These are phyloP conservation scores for Alternaria gansuensis DNA, from an alignment of 2,329 filamentous ascomycete genomes.

Conservation along the genomic window DNA sequence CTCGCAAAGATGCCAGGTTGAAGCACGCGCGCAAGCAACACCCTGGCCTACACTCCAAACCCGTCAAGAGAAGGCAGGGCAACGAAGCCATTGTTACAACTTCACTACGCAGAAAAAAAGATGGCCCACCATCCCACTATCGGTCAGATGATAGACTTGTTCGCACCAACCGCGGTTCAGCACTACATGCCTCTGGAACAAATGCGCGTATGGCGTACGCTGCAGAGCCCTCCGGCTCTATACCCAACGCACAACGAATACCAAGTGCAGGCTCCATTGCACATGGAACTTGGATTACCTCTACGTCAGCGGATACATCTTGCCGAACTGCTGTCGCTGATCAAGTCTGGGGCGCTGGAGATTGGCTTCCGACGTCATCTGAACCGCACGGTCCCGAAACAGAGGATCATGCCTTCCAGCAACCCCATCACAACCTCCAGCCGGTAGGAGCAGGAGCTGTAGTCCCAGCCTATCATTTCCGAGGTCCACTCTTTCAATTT, in stretches of 20 bases:
- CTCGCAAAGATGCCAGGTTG: slow-evolving; percentile 21
- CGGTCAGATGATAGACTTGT: background rate
- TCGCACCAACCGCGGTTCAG: background rate
- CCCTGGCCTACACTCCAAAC: slow-evolving; percentile 11
- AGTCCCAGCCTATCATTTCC: background rate
- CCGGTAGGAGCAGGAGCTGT: background rate
- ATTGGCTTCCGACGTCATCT: background rate
- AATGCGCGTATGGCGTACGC: too few species aligned
- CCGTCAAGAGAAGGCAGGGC: slow-evolving; percentile 9
- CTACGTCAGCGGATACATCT: too few species aligned
- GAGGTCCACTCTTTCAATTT: background rate
- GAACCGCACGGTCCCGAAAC: background rate
- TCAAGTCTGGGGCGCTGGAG: background rate
- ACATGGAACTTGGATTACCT: background rate
- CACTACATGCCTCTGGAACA: background rate
- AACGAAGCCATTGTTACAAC: background rate
- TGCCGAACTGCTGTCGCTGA: background rate
- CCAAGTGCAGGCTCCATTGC: background rate
- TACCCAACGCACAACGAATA: background rate
- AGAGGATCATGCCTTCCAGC: background rate
- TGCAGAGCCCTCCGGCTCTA: background rate
- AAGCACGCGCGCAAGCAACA: slow-evolving; percentile 25
- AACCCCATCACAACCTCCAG: background rate
- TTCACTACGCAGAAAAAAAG: background rate
- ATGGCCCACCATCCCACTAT: background rate